Base-by-base conservation (phyloP, 768 basidiomycete species). In the Boletus patriciae region DNA sequence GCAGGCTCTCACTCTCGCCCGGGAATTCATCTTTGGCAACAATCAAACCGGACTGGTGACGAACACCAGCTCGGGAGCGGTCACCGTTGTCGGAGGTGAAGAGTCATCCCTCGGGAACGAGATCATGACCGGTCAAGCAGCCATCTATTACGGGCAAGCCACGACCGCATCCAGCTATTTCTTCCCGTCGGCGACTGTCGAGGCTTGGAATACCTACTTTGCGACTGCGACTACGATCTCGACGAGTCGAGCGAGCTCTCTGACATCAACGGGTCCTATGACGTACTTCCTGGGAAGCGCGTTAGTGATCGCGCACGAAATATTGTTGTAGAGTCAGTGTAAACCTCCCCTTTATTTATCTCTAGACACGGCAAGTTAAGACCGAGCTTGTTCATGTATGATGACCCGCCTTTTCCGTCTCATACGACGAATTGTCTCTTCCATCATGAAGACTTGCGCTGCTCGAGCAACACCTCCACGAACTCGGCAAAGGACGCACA, bases 1-100 rank as follows among this genome's bases (percentile, higher is more conserved):
- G 52, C 31, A 90, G 88, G 85, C 83, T 1, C 77, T 80, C 62
- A 78, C 77, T 6, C 82, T 90, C 63, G 64, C 79, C 11, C 80
- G 83, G 23, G 85, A 90, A 60, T 89, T 88, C 61, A 75, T 90
- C 37, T 71, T 90, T n/a, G 87, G 88, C 4, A 74, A 70, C 54
- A 86, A 87, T 66, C 58, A 73, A 42, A 84, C 83, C 1, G 88
- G 87, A 0, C 73, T 81, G 10, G 82, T 88, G 38, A 73, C 67
- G 18, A 71, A 66, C 10, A 66, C 61, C 1, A 52, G 49, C 46
- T 68, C 62, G 1, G 72, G 68, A 23, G 6, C 43, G 3, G 64
- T 62, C 25, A 59, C 62, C 2, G 78, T 80, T 9, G 58, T 78
- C 6, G 80, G 79, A 23, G 87, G 86, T 2, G 81, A 83, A 62